Percentiles rank a stretch among this genome's conserved stretches.
phyloP scores from a whole-genome alignment of 176 grass and related monocot genomes.

The Pontederia crassipes region DNA sequence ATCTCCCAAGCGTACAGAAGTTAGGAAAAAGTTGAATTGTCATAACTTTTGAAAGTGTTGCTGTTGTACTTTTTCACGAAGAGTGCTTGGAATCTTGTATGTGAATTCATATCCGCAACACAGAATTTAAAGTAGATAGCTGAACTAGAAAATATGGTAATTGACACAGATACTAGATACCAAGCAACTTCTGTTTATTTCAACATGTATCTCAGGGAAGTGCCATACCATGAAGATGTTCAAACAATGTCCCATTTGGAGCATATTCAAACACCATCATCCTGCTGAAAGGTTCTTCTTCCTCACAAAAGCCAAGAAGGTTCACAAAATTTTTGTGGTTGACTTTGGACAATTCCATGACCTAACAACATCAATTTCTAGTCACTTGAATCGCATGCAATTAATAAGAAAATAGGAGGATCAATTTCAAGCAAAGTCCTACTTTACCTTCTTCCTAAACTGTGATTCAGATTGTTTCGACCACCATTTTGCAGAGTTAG shows the following conservation, averaged over 20 bases:
- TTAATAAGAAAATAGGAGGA: neutral
- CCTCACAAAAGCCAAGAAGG: conserved; percentile 83
- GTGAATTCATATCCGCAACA: too few species aligned
- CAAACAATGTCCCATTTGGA: conserved; percentile 82
- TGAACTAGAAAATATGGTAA: too few species aligned
- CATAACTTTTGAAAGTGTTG: too few species aligned
- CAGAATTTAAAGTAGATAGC: too few species aligned
- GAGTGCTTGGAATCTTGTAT: too few species aligned
- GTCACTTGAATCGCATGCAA: neutral
- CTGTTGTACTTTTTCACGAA: too few species aligned
- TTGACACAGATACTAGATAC: too few species aligned
- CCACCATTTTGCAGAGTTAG: conserved; percentile 54
- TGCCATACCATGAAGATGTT: conserved; percentile 71
- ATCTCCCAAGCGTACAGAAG: too few species aligned
- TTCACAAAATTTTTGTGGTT: conserved; percentile 89
- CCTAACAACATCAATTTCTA: conserved; percentile 30
- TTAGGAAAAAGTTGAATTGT: too few species aligned
- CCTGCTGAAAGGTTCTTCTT: conserved; percentile 65
- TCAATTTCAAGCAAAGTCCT: neutral
- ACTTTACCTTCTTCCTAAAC: conserved; percentile 69
- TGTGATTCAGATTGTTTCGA: conserved; percentile 63
- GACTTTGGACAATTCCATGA: conserved; percentile 62
- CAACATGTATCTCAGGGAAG: neutral
- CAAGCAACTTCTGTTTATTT: too few species aligned
- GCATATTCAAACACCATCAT: conserved; percentile 95